Base-by-base conservation (phyloP, 2,329 filamentous ascomycete genomes). In the Macrophomina phaseolina region DNA sequence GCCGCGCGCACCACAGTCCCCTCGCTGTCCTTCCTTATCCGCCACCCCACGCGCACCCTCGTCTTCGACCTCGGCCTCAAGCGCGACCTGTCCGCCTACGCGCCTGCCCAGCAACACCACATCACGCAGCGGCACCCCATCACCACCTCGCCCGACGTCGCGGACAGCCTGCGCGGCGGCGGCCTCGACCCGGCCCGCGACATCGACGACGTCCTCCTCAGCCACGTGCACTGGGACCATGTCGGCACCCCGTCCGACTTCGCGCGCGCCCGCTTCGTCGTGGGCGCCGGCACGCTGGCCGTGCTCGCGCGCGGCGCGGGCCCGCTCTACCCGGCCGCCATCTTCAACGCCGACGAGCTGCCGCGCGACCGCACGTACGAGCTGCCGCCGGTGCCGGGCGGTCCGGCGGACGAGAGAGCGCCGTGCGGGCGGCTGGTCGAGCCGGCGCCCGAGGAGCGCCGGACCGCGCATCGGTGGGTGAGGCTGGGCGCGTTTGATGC, bases 21-120 rank as follows among this genome's bases (percentile, higher is more conserved):
- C 1, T 86, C 83, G 0, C 76, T 87, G 2, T 81, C 81, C 1
- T 87, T 87, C 70, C 77, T 87, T 1, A 80, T 87, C 46, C 79
- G 77, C 36, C 85, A 86, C 69, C 77, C 79, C 2, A 75, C 79
- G 4, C 71, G 72, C n/a, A 12, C 18, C 34, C 53, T 40, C 36
- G 34, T 56, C 53, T 87, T 87, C 72, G 85, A 87, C 70, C 79
- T 87, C 9, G 84, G 85, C 11, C 75, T 86, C 32, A 82, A 84
- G 61, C 79, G 81, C 58, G 77, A 83, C 40, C 69, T 81, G 12
- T 67, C 73, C 5, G 75, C 76, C 52, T 87, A 87, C 70, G 75
- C 80, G 5, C 69, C 74, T 16, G 73, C 76, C 4, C 77, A 84
- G 66, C 81, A 82, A 68, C 72, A 75, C 8, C 84, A 86, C 69